phyloP scores from a whole-genome alignment of 73 alveolate species.

The Paramecium sonneborni region DNA sequence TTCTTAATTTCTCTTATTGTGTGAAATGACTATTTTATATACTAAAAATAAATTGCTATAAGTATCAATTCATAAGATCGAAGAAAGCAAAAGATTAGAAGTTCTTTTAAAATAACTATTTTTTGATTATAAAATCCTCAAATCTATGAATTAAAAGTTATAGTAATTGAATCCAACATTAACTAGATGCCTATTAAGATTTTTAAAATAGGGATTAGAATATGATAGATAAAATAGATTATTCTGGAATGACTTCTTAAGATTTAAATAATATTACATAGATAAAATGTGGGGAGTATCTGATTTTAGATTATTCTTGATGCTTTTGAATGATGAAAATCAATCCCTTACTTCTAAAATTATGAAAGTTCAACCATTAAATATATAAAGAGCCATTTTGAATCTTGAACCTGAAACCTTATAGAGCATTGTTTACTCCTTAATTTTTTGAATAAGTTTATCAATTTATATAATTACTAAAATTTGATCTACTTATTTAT shows the following conservation, averaged over 20 bases:
- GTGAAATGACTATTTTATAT: background rate
- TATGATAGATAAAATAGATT: slow-evolving; percentile 21
- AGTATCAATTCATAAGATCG: background rate
- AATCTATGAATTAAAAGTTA: background rate
- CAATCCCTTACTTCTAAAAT: background rate
- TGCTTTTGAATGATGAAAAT: slow-evolving; percentile 35
- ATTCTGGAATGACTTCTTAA: background rate
- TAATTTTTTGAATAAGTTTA: background rate
- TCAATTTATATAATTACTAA: background rate
- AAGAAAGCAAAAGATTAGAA: background rate
- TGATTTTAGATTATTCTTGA: slow-evolving; percentile 5
- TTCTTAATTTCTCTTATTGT: slow-evolving; percentile 16
- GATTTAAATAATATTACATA: background rate
- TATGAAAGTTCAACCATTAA: background rate
- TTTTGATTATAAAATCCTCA: slow-evolving; percentile 5
- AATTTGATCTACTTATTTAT: background rate
- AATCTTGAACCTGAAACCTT: background rate
- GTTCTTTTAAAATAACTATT: background rate
- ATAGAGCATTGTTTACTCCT: background rate
- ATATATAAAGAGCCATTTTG: background rate
- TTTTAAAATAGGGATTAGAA: background rate
- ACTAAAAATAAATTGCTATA: background rate
- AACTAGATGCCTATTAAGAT: background rate
- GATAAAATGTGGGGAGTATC: background rate
- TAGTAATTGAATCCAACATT: background rate